Percentiles rank a stretch among this genome's conserved stretches.
These are phyloP conservation scores for Xylaria telfairii DNA, from an alignment of 495 filamentous ascomycete species.

Conservation along the genomic window DNA sequence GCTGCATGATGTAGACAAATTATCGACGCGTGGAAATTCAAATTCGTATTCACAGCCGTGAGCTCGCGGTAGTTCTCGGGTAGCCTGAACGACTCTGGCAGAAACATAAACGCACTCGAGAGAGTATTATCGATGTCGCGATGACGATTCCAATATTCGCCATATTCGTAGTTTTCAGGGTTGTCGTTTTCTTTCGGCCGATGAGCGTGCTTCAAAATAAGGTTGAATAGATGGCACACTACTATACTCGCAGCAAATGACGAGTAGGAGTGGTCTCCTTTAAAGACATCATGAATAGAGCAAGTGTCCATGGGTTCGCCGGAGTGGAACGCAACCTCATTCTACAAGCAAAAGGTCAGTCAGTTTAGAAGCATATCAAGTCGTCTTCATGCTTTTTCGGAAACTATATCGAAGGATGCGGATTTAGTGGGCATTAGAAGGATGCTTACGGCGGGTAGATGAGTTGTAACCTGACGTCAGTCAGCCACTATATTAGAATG, in stretches of 20 bases:
- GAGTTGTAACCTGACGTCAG: conserved; percentile 47
- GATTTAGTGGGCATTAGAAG: neutral
- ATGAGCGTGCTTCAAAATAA: conserved; percentile 50
- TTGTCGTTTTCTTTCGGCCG: conserved; percentile 45
- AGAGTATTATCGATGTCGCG: conserved; percentile 53
- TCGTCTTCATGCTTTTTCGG: neutral
- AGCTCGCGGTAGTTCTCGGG: conserved; percentile 45
- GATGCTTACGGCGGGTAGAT: conserved; percentile 46
- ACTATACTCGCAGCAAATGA: conserved; percentile 48
- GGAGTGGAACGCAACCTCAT: conserved; percentile 49
- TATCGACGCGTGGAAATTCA: conserved; percentile 52
- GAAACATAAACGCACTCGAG: conserved; percentile 53
- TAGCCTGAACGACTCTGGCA: conserved; percentile 49
- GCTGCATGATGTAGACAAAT: conserved; percentile 54
- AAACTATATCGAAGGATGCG: neutral
- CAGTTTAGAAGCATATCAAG: conserved; percentile 17
- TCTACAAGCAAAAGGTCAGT: conserved; percentile 28
- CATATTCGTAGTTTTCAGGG: conserved; percentile 47
- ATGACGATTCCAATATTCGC: conserved; percentile 53
- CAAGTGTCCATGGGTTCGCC: conserved; percentile 42
- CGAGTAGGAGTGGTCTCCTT: conserved; percentile 43
- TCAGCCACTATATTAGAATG: neutral
- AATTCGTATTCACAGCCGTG: conserved; percentile 49
- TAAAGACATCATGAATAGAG: conserved; percentile 45
- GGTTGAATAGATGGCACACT: conserved; percentile 48